Evolutionary conservation across 805 yeast species (phyloP), one percentile per base, ranked within the genome.

Genomic region (Wickerhamiella musiphila): DNA sequence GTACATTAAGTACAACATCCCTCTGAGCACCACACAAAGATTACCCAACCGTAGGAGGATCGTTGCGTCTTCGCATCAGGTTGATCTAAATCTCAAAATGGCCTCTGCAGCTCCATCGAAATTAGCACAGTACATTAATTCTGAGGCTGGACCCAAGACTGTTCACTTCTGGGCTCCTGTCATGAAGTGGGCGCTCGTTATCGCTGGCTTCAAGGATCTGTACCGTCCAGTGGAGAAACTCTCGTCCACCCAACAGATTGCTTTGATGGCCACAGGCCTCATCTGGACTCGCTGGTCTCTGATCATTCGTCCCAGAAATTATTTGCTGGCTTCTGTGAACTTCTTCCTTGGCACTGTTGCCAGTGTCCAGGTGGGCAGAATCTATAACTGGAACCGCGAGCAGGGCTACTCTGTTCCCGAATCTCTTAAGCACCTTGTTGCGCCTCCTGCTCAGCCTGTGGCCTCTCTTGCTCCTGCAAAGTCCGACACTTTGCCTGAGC

Each of bases 281-380:
- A 82, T 86, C 47, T 86, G 98, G 98, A 86, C 98, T 22, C 72
- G 98, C 56, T 86, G 96, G 96, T 83, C 94, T 11, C 69, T 84
- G 57, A 90, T 84, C 41, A 86, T 86, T 51, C 71, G 62, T 42
- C 98, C 98, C 26, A 75, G 77, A 58, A 86, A 86, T 58, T 65
- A 66, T 45, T 60, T 90, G 39, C 65, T 90, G 43, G 98, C 96
- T 4, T 71, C 86, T 18, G 98, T 86, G 35, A 86, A 86, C 59
- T 82, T 83, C 64, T 86, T 90, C 66, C 61, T 86, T 34, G 94
- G 93, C 17, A 60, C 74, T 20, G 93, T 92, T 29, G 94, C 96
- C 2, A 78, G 86, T 19, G 70, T 63, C 53, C 96, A 86, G 63
- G 57, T 90, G 23, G 48, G 58, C 28, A 70, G 98, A 58, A 68